phyloP scores from a whole-genome alignment of 2,329 filamentous ascomycete species.

The Verticillium dahliae region DNA sequence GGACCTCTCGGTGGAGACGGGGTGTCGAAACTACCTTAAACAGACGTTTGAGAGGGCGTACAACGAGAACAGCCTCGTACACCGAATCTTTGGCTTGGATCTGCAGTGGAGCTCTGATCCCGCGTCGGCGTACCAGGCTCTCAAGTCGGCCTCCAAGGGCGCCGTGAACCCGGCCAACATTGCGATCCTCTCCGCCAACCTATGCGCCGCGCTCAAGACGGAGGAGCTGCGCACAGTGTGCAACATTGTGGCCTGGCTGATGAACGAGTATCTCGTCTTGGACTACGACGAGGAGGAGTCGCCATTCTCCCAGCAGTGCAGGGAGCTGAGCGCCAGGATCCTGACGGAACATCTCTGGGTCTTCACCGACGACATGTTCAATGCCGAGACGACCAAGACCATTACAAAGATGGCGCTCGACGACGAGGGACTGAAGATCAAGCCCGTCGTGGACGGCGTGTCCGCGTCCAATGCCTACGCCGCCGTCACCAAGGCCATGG shows the following conservation, averaged over 20 bases:
- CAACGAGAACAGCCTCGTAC: constrained; percentile 46
- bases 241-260: constrained; percentile 50
- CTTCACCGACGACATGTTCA: constrained; percentile 47
- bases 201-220: constrained; percentile 42
- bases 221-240: constrained; percentile 44
- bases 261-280: constrained; percentile 48
- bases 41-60: constrained; percentile 53
- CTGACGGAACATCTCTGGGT: constrained; percentile 53
- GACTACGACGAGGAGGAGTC: constrained; percentile 52
- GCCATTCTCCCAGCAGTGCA: constrained; percentile 43
- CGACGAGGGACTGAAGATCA: constrained; percentile 43
- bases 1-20: constrained; percentile 43
- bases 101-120: constrained; percentile 42
- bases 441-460: constrained; percentile 38
- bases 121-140: constrained; percentile 42
- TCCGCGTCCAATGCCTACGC: constrained; percentile 53
- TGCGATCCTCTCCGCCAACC: constrained; percentile 39
- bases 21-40: constrained; percentile 51
- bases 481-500: constrained; percentile 50
- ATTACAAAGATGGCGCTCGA: constrained; percentile 42
- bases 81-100: constrained; percentile 49
- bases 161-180: constrained; percentile 49
- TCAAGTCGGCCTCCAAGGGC: constrained; percentile 42
- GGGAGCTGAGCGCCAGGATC: constrained; percentile 49
- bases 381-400: constrained; percentile 47